A percentile compares a stretch with the other conserved stretches of the same genome.
Evolutionary conservation across 2,329 filamentous ascomycete species (phyloP).

Genomic region (Lachnellula subtilissima): DNA sequence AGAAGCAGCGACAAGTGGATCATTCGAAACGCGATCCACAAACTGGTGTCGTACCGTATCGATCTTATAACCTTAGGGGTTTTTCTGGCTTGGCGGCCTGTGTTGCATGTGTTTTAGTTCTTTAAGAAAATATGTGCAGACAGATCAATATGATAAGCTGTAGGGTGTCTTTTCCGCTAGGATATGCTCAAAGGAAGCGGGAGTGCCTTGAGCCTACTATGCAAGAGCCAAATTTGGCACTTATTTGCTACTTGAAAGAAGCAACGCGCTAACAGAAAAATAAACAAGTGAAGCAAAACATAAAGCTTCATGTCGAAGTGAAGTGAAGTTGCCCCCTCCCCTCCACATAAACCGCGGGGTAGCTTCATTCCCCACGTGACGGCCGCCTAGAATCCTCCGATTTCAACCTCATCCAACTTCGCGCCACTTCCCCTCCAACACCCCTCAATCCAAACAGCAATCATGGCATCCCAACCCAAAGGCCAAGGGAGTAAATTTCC

Average conservation of each 20-base stretch:
- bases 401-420: not conserved
- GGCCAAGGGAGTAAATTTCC: slow-evolving; percentile 12
- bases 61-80: too few relatives aligned
- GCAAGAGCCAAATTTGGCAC: too few relatives aligned
- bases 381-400: not conserved
- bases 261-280: not conserved
- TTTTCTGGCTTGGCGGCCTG: too few relatives aligned
- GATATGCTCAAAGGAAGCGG: too few relatives aligned
- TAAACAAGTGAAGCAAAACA: not conserved
- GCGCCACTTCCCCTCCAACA: not conserved
- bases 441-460: not conserved
- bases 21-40: too few relatives aligned
- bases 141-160: too few relatives aligned
- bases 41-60: too few relatives aligned
- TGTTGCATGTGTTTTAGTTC: too few relatives aligned
- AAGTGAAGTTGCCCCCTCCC: not conserved
- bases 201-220: too few relatives aligned
- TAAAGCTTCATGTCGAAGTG: not conserved
- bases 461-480: slow-evolving; percentile 11
- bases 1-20: too few relatives aligned
- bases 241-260: not conserved
- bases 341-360: not conserved
- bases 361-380: not conserved
- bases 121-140: too few relatives aligned
- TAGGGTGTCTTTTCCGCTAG: too few relatives aligned